Evolutionary conservation across 805 yeast species (phyloP).

Genomic region (Candida ascalaphidarum): DNA sequence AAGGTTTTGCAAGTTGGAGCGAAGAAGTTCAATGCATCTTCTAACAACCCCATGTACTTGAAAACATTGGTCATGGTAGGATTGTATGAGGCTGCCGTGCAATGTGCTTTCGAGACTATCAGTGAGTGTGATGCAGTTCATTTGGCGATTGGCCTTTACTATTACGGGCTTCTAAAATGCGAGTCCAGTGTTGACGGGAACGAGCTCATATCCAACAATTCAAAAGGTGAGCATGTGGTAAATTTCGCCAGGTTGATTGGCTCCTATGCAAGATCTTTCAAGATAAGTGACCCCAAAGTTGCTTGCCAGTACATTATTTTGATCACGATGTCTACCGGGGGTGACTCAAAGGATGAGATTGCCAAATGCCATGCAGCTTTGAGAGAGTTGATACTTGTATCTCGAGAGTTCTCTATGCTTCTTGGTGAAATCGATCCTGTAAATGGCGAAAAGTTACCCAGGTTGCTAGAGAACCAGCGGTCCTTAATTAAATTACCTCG

Average conservation of each 20-base stretch:
- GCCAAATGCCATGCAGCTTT: conserved; percentile 68
- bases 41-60: conserved; percentile 62
- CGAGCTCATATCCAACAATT: conserved; percentile 26
- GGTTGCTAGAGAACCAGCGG: conserved; percentile 75
- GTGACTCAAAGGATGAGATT: conserved; percentile 33
- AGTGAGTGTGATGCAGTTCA: conserved; percentile 87
- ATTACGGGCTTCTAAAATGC: conserved; percentile 59
- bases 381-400: conserved; percentile 75
- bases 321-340: conserved; percentile 45
- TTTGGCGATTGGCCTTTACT: conserved; percentile 71
- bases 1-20: conserved; percentile 66
- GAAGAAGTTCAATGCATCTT: conserved; percentile 55
- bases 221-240: conserved; percentile 24
- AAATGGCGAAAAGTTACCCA: conserved; percentile 73
- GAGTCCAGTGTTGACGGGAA: conserved; percentile 21
- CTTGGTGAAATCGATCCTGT: conserved; percentile 70
- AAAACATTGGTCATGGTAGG: conserved; percentile 72
- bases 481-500: conserved; percentile 50
- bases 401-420: conserved; percentile 73
- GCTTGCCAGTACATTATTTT: conserved; percentile 85
- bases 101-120: conserved; percentile 45
- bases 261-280: conserved; percentile 73
- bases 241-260: conserved; percentile 64
- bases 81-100: conserved; percentile 71
- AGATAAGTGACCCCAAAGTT: conserved; percentile 77